Evolutionary conservation across 2,329 filamentous ascomycete species (phyloP).

Genomic region (Pyricularia sp.): DNA sequence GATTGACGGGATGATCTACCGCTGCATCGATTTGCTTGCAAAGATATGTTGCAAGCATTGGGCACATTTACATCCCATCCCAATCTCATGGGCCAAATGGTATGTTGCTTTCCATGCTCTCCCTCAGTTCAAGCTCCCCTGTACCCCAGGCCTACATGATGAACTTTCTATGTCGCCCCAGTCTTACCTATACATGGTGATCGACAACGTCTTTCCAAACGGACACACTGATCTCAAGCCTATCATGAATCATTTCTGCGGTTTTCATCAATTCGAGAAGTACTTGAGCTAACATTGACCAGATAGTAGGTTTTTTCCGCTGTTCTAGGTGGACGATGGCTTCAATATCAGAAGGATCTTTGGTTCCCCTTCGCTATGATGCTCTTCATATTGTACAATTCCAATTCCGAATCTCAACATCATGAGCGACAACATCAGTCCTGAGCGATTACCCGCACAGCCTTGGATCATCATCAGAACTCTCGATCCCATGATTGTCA

Average conservation of each 20-base stretch:
- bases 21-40: neutral
- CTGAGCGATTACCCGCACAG: neutral
- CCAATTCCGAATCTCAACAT: slow-evolving; percentile 27
- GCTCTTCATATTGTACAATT: slow-evolving; percentile 30
- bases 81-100: neutral
- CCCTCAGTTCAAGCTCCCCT: slow-evolving; percentile 7
- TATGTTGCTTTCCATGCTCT: slow-evolving; percentile 5
- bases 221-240: slow-evolving; percentile 30
- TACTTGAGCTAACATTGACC: neutral
- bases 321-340: neutral
- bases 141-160: slow-evolving; percentile 29
- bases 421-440: slow-evolving; percentile 16
- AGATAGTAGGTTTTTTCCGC: neutral
- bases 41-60: neutral
- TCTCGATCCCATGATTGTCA: neutral
- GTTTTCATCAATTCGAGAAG: neutral
- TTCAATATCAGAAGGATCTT: neutral
- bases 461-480: too few relatives aligned
- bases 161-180: slow-evolving; percentile 49
- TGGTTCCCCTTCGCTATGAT: slow-evolving; percentile 23
- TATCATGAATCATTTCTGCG: slow-evolving; percentile 5
- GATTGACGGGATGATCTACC: neutral
- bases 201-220: slow-evolving; percentile 43
- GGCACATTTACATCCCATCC: neutral
- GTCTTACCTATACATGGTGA: slow-evolving; percentile 48